Conservation (phyloP, 1,284 basidiomycete species). For the Phellopilus nigrolimitatus region DNA sequence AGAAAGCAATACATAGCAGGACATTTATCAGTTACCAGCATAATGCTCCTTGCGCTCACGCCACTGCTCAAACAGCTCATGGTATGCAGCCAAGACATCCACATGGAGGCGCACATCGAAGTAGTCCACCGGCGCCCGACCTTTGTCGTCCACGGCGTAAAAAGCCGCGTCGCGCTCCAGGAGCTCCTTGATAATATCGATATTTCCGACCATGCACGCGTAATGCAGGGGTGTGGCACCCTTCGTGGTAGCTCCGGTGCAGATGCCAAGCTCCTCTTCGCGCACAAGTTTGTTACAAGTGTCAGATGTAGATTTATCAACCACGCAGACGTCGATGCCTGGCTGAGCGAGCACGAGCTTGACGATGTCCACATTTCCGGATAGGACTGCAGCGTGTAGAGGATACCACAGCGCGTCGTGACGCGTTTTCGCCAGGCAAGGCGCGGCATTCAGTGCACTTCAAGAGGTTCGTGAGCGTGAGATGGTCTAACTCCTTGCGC, state of each 20-base stretch:
- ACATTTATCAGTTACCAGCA: background rate
- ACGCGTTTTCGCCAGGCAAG: background rate
- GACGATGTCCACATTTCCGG: slow-evolving; percentile 10
- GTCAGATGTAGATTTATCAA: background rate
- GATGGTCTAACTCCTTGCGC: background rate
- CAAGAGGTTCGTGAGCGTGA: background rate
- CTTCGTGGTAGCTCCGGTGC: background rate
- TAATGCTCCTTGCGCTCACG: background rate
- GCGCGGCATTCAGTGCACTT: slow-evolving; percentile 3
- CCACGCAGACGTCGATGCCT: background rate
- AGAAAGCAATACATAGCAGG: background rate
- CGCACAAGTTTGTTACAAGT: background rate
- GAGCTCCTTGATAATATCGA: slow-evolving; percentile 3
- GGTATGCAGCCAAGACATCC: background rate
- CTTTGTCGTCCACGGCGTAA: background rate
- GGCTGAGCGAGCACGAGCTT: slow-evolving; percentile 6
- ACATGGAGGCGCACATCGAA: slow-evolving; percentile 3
- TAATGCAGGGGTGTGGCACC: slow-evolving; percentile 10
- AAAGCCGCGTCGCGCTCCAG: slow-evolving; percentile 2
- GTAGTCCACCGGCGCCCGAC: slow-evolving; percentile 6
- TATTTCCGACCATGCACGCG: slow-evolving; percentile 12
- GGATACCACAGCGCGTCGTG: slow-evolving; percentile 9
- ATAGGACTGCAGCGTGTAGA: slow-evolving; percentile 13
- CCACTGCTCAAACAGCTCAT: background rate
- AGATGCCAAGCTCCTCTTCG: slow-evolving; percentile 3